Conservation (phyloP, 2,329 filamentous ascomycete genomes). For the Penicillium sclerotiorum region DNA sequence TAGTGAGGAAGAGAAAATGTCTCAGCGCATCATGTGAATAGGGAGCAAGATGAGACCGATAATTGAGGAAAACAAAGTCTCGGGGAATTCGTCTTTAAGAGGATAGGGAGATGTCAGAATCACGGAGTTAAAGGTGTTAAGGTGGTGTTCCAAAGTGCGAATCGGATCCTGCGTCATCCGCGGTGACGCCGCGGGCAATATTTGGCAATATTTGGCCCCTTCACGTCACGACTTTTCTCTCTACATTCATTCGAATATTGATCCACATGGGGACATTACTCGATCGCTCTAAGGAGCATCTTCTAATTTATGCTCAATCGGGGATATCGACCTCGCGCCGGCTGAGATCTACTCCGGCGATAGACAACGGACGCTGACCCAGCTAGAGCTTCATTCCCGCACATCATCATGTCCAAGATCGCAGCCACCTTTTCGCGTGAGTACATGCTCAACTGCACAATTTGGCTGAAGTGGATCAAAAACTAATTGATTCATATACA, state of each 20-base stretch:
- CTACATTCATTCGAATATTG: no score
- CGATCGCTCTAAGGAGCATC: no score
- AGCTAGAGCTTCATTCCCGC: no score
- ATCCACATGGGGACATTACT: no score
- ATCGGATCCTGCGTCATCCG: constrained; percentile 21
- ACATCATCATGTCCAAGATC: constrained; percentile 35
- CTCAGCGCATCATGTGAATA: constrained; percentile 18
- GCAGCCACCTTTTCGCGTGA: constrained; percentile 42
- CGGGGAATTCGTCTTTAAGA: not conserved
- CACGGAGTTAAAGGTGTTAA: constrained; percentile 12
- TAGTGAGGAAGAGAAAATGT: not conserved
- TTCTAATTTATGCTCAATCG: no score
- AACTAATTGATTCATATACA: constrained; percentile 26
- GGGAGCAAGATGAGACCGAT: not conserved
- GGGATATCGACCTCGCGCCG: no score
- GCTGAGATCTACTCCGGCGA: no score
- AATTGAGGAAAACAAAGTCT: not conserved
- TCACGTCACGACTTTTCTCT: no score
- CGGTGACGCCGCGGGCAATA: constrained; percentile 11
- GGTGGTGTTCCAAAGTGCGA: not conserved
- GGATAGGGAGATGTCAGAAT: not conserved
- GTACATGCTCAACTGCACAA: no score
- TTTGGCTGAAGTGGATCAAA: no score
- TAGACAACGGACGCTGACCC: no score
- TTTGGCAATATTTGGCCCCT: no score